phyloP scores from a whole-genome alignment of 805 yeast species.

The Candida mattraensis region DNA sequence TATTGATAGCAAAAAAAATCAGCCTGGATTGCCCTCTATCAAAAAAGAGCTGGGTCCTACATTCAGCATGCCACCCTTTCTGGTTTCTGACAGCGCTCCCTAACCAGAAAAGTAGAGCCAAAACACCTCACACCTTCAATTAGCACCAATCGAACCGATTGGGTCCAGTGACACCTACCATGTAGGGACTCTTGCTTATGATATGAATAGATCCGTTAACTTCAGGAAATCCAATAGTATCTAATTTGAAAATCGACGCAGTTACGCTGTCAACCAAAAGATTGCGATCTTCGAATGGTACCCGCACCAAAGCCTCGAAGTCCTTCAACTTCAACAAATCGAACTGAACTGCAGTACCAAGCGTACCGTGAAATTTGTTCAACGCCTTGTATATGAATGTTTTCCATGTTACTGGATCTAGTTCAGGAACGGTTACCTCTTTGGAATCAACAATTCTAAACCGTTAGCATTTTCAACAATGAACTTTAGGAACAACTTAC shows the following conservation, averaged over 20 bases:
- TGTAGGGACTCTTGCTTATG: constrained; percentile 19
- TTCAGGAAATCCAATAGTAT: constrained; percentile 6
- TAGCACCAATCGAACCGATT: constrained; percentile 22
- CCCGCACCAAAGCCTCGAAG: constrained; percentile 20
- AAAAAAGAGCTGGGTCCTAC: no score
- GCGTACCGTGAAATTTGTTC: constrained; percentile 25
- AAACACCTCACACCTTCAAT: constrained; percentile 4
- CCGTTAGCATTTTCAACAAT: not conserved
- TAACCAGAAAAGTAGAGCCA: not conserved
- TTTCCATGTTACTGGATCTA: constrained; percentile 30
- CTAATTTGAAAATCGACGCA: constrained; percentile 13
- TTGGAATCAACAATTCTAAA: no score
- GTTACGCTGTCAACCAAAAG: constrained; percentile 21
- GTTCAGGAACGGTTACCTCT: constrained; percentile 1
- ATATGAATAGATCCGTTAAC: constrained; percentile 15
- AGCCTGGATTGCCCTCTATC: no score
- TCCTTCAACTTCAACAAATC: constrained; percentile 22
- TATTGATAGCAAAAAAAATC: no score
- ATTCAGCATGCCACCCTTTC: no score
- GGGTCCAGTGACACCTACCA: constrained; percentile 29
- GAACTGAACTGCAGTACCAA: constrained; percentile 29
- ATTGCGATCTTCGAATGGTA: constrained; percentile 22
- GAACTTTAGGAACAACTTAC: constrained; percentile 12
- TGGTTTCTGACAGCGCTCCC: no score
- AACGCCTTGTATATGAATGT: constrained; percentile 22